Conservation (phyloP, 1,139 yeast genomes). For the Saccharomyces hybrid region DNA sequence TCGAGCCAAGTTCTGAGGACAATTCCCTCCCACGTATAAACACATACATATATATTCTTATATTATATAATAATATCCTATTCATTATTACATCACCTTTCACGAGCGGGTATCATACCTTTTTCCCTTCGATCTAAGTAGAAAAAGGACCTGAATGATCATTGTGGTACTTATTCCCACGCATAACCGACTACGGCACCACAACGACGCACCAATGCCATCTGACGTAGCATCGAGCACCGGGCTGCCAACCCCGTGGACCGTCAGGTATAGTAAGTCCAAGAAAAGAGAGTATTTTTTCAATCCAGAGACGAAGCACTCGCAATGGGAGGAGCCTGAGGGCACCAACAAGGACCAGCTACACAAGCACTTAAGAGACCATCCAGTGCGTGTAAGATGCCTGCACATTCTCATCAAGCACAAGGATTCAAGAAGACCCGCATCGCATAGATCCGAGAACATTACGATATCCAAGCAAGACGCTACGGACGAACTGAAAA, state of each 20-base stretch:
- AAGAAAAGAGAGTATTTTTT: constrained; percentile 79
- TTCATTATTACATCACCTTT: not conserved
- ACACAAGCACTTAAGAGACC: constrained; percentile 44
- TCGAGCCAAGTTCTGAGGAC: constrained; percentile 15
- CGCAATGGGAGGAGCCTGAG: constrained; percentile 88
- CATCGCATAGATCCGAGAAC: constrained; percentile 78
- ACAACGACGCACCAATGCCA: not conserved
- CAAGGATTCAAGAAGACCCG: constrained; percentile 75
- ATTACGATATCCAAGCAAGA: constrained; percentile 79
- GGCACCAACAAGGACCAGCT: constrained; percentile 66
- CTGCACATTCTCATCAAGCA: constrained; percentile 79
- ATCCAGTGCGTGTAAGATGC: constrained; percentile 59
- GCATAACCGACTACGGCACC: not conserved
- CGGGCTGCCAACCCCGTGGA: constrained; percentile 87
- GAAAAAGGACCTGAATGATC: not conserved
- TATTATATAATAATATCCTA: not conserved
- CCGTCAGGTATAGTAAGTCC: constrained; percentile 67
- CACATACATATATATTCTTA: not conserved
- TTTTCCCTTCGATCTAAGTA: not conserved
- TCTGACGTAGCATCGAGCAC: constrained; percentile 26
- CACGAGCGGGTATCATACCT: not conserved
- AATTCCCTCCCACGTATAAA: not conserved
- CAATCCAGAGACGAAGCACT: constrained; percentile 61
- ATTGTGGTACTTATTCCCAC: not conserved
- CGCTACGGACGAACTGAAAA: constrained; percentile 58